phyloP scores from a whole-genome alignment of 2,329 filamentous ascomycete species.

The Tolypocladium cylindrosporum region DNA sequence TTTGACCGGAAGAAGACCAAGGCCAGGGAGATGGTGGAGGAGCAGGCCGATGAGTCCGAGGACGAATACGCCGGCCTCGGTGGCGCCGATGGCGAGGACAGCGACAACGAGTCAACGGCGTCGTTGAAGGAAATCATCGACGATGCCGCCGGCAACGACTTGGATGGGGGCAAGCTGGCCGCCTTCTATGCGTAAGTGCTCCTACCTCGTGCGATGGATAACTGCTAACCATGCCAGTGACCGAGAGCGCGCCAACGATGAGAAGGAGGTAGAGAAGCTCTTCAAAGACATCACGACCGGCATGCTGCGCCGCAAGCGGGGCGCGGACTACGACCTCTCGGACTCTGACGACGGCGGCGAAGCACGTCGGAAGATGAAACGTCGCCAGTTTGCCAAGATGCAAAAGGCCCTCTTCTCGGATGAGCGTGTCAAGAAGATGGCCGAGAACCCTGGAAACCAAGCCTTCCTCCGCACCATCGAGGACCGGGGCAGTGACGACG shows the following conservation, averaged over 20 bases:
- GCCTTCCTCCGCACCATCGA: constrained; percentile 89
- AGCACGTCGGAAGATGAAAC: constrained; percentile 68
- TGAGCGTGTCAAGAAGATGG: constrained; percentile 83
- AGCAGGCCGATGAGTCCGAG: constrained; percentile 94
- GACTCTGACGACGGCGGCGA: constrained; percentile 87
- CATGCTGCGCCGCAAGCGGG: constrained; percentile 73
- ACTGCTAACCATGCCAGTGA: constrained; percentile 41
- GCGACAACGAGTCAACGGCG: constrained; percentile 60
- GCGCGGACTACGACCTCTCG: constrained; percentile 72
- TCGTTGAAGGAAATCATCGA: constrained; percentile 83
- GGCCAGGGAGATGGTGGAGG: constrained; percentile 78
- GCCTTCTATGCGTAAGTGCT: constrained; percentile 78
- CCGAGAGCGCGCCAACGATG: constrained; percentile 68
- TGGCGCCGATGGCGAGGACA: constrained; percentile 80
- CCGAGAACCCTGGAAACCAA: constrained; percentile 76
- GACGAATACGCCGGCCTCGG: constrained; percentile 95
- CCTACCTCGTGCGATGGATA: not conserved
- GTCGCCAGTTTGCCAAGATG: constrained; percentile 83
- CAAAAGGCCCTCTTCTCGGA: constrained; percentile 79
- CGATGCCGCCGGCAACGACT: constrained; percentile 66
- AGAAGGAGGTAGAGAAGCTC: constrained; percentile 81
- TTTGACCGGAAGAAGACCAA: constrained; percentile 83
- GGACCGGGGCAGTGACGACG: constrained; percentile 66
- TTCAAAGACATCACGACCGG: constrained; percentile 90
- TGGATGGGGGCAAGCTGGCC: constrained; percentile 71